phyloP scores from a whole-genome alignment of 495 filamentous ascomycete genomes.

The Elasticomyces elasticus region DNA sequence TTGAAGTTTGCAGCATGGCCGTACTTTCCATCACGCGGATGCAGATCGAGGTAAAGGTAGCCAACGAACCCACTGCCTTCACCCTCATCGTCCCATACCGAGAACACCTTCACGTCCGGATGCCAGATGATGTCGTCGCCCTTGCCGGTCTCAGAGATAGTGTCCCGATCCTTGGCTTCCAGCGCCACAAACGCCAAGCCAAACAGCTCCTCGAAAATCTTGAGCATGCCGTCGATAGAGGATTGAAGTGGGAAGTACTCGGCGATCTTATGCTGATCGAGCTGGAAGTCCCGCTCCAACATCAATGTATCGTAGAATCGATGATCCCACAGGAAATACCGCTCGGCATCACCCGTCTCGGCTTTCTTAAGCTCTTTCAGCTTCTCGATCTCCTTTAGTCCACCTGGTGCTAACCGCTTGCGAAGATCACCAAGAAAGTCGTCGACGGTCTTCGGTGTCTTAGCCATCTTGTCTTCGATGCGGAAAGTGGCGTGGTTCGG shows the following conservation, averaged over 20 bases:
- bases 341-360: constrained; percentile 50
- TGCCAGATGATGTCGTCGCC: constrained; percentile 62
- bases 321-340: constrained; percentile 88
- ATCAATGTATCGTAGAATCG: constrained; percentile 83
- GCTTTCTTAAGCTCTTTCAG: constrained; percentile 70
- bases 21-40: constrained; percentile 58
- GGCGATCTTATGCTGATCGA: constrained; percentile 81
- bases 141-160: constrained; percentile 47
- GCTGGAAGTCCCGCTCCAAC: constrained; percentile 79
- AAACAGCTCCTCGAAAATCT: constrained; percentile 89
- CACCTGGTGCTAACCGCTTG: constrained; percentile 61
- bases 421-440: constrained; percentile 77
- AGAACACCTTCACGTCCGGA: constrained; percentile 58
- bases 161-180: constrained; percentile 46
- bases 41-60: constrained; percentile 61
- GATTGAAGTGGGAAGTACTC: constrained; percentile 88
- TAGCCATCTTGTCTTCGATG: constrained; percentile 97
- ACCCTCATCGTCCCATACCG: constrained; percentile 59
- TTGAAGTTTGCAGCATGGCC: constrained; percentile 44
- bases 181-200: constrained; percentile 86
- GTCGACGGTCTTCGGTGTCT: constrained; percentile 75
- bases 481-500: constrained; percentile 83
- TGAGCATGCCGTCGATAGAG: constrained; percentile 81
- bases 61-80: constrained; percentile 59
- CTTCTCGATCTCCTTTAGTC: constrained; percentile 61